Percentiles rank a stretch among this genome's conserved stretches.
Conservation (phyloP, 805 yeast genomes). For the Zygotorulaspora sp. region DNA sequence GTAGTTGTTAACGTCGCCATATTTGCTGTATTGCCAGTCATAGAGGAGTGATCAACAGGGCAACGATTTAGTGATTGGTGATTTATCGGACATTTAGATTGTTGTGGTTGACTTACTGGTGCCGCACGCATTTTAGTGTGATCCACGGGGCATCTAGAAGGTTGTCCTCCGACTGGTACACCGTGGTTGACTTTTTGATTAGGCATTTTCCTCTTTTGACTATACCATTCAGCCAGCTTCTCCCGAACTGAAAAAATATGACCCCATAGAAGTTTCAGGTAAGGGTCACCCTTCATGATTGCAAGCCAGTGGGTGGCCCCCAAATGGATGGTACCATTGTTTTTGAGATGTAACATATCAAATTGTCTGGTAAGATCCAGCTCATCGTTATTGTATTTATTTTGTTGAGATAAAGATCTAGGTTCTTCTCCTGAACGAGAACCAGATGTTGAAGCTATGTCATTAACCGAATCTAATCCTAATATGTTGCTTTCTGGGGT, state of each 20-base stretch:
- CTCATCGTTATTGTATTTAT: conserved; percentile 33
- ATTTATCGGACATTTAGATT: conserved; percentile 11
- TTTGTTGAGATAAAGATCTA: conserved; percentile 6
- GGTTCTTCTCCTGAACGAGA: conserved; percentile 8
- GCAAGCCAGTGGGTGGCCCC: conserved; percentile 58
- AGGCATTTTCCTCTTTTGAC: conserved; percentile 21
- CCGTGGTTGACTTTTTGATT: conserved; percentile 5
- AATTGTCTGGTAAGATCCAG: conserved; percentile 41
- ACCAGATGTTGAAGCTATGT: conserved; percentile 1
- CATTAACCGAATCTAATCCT: conserved; percentile 9
- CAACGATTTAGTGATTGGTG: conserved; percentile 10
- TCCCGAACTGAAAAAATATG: conserved; percentile 43
- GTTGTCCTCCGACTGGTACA: conserved; percentile 15
- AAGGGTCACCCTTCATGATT: conserved; percentile 55
- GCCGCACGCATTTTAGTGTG: conserved; percentile 10
- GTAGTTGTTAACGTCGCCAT: conserved; percentile 2
- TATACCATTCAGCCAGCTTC: conserved; percentile 34
- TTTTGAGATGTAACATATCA: conserved; percentile 42
- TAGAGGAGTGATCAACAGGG: conserved; percentile 22
- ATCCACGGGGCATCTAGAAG: conserved; percentile 29
- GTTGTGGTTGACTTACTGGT: conserved; percentile 3
- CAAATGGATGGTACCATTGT: conserved; percentile 41
- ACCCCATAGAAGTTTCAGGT: conserved; percentile 50
- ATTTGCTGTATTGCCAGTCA: conserved; percentile 14
- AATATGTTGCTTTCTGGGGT: conserved; percentile 21